phyloP scores from a whole-genome alignment of 2,329 filamentous ascomycete genomes.

The Didymella arachidicola region DNA sequence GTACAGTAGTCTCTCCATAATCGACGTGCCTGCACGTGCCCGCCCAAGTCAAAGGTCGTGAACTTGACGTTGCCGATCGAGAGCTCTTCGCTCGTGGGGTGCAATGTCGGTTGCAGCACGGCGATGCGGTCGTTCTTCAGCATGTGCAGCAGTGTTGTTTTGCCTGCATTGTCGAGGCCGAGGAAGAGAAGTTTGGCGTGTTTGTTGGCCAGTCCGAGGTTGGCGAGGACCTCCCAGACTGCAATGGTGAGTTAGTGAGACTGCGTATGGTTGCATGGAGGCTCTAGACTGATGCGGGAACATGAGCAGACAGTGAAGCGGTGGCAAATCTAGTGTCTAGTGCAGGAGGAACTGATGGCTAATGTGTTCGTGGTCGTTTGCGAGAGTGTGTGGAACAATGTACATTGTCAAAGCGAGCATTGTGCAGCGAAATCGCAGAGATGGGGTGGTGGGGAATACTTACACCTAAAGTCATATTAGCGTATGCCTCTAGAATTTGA shows the following conservation, averaged over 20 bases:
- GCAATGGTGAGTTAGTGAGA: neutral
- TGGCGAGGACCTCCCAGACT: slow-evolving; percentile 91
- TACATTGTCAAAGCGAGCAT: neutral
- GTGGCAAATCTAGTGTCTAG: neutral
- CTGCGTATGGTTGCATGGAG: neutral
- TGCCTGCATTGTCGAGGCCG: slow-evolving; percentile 91
- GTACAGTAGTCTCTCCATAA: slow-evolving; percentile 52
- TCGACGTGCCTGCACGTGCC: slow-evolving; percentile 51
- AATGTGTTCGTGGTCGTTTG: neutral
- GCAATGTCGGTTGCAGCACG: slow-evolving; percentile 64
- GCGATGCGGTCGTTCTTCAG: slow-evolving; percentile 89
- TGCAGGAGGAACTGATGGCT: neutral
- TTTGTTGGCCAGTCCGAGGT: slow-evolving; percentile 89
- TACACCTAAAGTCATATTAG: slow-evolving; percentile 42
- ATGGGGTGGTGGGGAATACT: slow-evolving; percentile 26
- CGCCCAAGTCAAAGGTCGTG: slow-evolving; percentile 80
- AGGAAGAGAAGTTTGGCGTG: slow-evolving; percentile 77
- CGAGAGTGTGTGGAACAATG: neutral
- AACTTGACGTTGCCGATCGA: slow-evolving; percentile 72
- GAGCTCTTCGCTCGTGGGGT: slow-evolving; percentile 70
- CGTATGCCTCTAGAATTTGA: neutral
- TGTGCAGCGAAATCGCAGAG: slow-evolving; percentile 8
- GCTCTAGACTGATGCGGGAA: neutral
- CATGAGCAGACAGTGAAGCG: neutral
- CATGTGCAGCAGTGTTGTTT: slow-evolving; percentile 96